Evolutionary conservation across 371 early-diverging fungal species (phyloP), one percentile per base, ranked within the genome.

Genomic region (Mortierella polycephala): DNA sequence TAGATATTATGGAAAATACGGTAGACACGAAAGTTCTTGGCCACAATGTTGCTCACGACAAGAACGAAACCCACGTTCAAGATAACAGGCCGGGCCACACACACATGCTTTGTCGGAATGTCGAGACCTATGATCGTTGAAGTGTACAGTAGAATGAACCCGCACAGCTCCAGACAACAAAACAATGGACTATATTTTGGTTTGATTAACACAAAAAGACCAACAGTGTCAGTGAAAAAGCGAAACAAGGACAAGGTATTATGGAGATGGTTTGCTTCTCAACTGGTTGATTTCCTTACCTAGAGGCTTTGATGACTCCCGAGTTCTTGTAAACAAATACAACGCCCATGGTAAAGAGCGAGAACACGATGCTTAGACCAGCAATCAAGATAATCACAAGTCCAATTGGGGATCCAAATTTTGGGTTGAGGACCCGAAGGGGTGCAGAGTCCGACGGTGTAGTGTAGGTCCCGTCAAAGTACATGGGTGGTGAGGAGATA

Each of bases 21-120:
- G 76, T 89, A 89, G 5, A 89, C 86, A 3, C 89, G 83, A 66
- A 87, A 89, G 61, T 89, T 89, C 60, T 89, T 89, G 46, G 88
- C 88, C 40, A 89, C 87, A 83, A 89, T 85, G 42, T 89, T 89
- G 59, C 89, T 87, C 18, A 89, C 74, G 4, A 87, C 86, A 8
- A 89, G 79, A 7, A 89, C 54, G 57, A 87, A 87, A 1, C 89
- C 89, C 16, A 89, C 74, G 69, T 86, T 89, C 51, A 89, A 81
- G 0, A 84, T 69, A 5, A 87, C 57, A 16, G 89, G 89, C 21
- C 82, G 75, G 0, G 81, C 72, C 55, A 84, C 69, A 58, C 89
- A 89, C 23, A 74, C 65, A 6, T 81, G 55, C 23, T 58, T 60
- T 2, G 64, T 74, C 13, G 89, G 89, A 16, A 84, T 81, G 49